Percentiles rank a stretch among this genome's conserved stretches.
These are phyloP conservation scores for Exobasidium cylindrosporum DNA, from an alignment of 1,284 basidiomycete species.

Conservation along the genomic window DNA sequence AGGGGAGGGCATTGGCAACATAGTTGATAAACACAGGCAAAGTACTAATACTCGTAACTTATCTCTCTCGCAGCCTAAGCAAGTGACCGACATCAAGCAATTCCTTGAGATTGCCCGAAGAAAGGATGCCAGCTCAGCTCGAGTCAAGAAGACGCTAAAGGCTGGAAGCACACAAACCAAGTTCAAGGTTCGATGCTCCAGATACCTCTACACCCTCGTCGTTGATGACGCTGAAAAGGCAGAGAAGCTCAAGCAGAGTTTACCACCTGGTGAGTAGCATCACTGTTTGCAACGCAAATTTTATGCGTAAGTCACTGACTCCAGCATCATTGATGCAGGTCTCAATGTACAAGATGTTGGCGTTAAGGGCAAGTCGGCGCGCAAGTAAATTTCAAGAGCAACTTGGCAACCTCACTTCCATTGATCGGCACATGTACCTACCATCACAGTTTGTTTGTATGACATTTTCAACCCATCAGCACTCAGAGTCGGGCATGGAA, in stretches of 20 bases:
- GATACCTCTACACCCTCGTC: conserved; percentile 95
- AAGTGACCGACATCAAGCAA: conserved; percentile 97
- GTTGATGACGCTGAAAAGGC: conserved; percentile 97
- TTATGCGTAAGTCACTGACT: neutral
- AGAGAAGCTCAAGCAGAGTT: conserved; percentile 91
- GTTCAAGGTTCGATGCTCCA: conserved; percentile 97
- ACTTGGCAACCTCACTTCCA: neutral
- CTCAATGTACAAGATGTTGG: conserved; percentile 20
- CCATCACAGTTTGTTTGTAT: conserved; percentile 3
- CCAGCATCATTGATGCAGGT: neutral
- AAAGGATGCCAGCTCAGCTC: conserved; percentile 75
- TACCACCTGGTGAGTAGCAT: conserved; percentile 77
- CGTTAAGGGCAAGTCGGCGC: conserved; percentile 18
- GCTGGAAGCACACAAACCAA: conserved; percentile 72
- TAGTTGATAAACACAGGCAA: neutral
- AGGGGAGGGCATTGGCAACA: too few relatives aligned
- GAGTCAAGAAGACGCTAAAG: conserved; percentile 88
- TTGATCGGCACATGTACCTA: conserved; percentile 1
- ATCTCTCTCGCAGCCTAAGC: conserved; percentile 80
- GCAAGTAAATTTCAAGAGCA: conserved; percentile 13
- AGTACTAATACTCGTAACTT: neutral
- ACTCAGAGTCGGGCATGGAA: neutral
- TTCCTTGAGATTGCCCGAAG: conserved; percentile 94
- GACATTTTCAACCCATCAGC: neutral
- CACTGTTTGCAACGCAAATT: neutral